Percentiles rank a stretch among this genome's conserved stretches.
Evolutionary conservation across 805 yeast genomes (phyloP).

Genomic region (Ogataea angusta): DNA sequence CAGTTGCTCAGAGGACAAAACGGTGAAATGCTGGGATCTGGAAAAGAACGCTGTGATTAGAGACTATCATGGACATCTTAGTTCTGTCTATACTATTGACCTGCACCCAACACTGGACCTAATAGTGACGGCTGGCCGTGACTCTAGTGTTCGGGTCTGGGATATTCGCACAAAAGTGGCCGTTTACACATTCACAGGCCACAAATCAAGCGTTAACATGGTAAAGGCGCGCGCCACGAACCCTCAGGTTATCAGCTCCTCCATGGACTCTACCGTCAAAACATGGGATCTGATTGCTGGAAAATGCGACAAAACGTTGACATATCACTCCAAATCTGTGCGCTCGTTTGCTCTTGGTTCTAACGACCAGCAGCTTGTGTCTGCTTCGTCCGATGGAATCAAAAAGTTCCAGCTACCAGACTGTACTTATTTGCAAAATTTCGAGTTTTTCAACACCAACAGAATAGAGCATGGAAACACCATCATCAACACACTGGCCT

Average conservation of each 20-base stretch:
- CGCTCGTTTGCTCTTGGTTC: slow-evolving; percentile 72
- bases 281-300: slow-evolving; percentile 92
- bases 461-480: slow-evolving; percentile 31
- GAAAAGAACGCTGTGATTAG: slow-evolving; percentile 79
- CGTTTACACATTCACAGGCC: slow-evolving; percentile 78
- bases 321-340: slow-evolving; percentile 82
- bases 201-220: slow-evolving; percentile 67
- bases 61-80: slow-evolving; percentile 91
- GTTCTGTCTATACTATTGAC: slow-evolving; percentile 81
- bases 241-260: slow-evolving; percentile 82
- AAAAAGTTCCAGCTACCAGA: slow-evolving; percentile 82
- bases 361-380: slow-evolving; percentile 65
- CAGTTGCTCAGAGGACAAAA: slow-evolving; percentile 89
- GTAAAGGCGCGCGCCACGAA: slow-evolving; percentile 67
- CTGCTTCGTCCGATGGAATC: slow-evolving; percentile 78
- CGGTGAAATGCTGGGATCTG: slow-evolving; percentile 93
- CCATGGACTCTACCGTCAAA: slow-evolving; percentile 80
- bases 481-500: slow-evolving; percentile 66
- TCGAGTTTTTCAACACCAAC: slow-evolving; percentile 46
- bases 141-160: slow-evolving; percentile 86
- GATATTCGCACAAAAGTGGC: slow-evolving; percentile 80
- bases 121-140: slow-evolving; percentile 85
- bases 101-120: slow-evolving; percentile 86
- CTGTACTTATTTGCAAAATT: slow-evolving; percentile 55
- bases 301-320: slow-evolving; percentile 62